phyloP scores from a whole-genome alignment of 208 protist species.

The Borovskyia barvae region DNA sequence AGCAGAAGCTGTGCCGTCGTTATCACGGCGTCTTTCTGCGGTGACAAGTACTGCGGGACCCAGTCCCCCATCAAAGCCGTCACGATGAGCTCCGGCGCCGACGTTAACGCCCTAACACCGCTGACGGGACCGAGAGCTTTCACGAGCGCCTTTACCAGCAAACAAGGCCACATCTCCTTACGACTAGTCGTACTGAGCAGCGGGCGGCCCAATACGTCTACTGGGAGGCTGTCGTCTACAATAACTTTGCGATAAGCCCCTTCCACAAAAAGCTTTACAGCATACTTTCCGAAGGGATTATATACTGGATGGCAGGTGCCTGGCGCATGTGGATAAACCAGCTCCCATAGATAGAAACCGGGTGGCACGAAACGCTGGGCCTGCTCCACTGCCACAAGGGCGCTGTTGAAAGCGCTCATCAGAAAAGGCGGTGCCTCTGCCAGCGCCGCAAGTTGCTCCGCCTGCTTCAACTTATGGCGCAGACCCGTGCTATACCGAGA shows the following conservation, averaged over 20 bases:
- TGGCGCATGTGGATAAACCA: conserved; percentile 83
- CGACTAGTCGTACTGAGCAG: conserved; percentile 69
- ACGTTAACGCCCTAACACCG: conserved; percentile 36
- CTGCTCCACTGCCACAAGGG: conserved; percentile 59
- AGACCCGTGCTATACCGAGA: conserved; percentile 81
- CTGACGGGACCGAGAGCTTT: conserved; percentile 43
- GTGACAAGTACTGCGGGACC: conserved; percentile 70
- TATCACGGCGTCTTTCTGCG: conserved; percentile 24
- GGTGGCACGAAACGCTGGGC: conserved; percentile 44
- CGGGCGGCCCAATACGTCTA: conserved; percentile 74
- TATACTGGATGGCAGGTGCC: conserved; percentile 86
- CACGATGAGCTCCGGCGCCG: conserved; percentile 57
- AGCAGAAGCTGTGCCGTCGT: conserved; percentile 37
- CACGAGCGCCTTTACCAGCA: conserved; percentile 84
- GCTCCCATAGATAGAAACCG: conserved; percentile 86
- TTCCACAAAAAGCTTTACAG: conserved; percentile 86
- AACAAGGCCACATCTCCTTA: conserved; percentile 86
- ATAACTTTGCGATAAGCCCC: conserved; percentile 81
- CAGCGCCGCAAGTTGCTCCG: conserved; percentile 64
- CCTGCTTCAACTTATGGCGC: conserved; percentile 70
- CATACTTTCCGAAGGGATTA: conserved; percentile 91
- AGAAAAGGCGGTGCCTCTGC: conserved; percentile 73
- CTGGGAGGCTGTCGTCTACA: conserved; percentile 86
- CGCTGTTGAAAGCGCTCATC: conserved; percentile 91
- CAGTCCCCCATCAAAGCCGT: conserved; percentile 70